A percentile compares a stretch with the other conserved stretches of the same genome.
Evolutionary conservation across 2,329 filamentous ascomycete genomes (phyloP).

Genomic region (Xylariaceae sp.): DNA sequence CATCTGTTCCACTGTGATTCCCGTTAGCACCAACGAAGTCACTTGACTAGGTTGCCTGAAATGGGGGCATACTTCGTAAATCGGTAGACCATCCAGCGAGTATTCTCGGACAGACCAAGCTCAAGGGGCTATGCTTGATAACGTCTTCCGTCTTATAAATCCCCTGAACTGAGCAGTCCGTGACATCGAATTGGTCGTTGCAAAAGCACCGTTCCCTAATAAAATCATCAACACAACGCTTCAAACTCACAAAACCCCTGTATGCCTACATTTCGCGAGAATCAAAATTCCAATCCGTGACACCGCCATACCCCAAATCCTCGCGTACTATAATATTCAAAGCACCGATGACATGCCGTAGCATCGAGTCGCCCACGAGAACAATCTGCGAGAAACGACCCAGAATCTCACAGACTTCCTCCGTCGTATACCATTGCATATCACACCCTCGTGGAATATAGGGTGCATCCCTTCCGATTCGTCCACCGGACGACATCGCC

Average conservation of each 20-base stretch:
- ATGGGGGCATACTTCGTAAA: conserved; percentile 24
- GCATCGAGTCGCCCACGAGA: conserved; percentile 45
- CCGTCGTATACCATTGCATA: conserved; percentile 43
- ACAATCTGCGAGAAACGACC: conserved; percentile 43
- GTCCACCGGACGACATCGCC: conserved; percentile 40
- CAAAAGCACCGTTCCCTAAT: conserved; percentile 42
- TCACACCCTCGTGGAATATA: conserved; percentile 42
- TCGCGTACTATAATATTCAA: conserved; percentile 42
- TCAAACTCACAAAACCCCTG: neutral
- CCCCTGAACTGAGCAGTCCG: conserved; percentile 44
- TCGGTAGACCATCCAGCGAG: conserved; percentile 30
- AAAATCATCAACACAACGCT: conserved; percentile 4
- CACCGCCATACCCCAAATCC: conserved; percentile 44
- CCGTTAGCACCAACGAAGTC: conserved; percentile 5
- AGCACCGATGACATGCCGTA: conserved; percentile 43
- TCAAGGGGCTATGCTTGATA: conserved; percentile 37
- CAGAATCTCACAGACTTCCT: conserved; percentile 42
- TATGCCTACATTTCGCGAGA: conserved; percentile 35
- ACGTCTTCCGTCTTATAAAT: conserved; percentile 45
- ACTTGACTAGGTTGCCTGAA: neutral
- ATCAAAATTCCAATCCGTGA: conserved; percentile 47
- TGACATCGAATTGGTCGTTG: conserved; percentile 45
- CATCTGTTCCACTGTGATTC: conserved; percentile 38
- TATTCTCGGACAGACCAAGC: conserved; percentile 36
- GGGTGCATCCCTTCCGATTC: conserved; percentile 41